phyloP scores from a whole-genome alignment of 495 filamentous ascomycete species.

The Penicillium canescens region DNA sequence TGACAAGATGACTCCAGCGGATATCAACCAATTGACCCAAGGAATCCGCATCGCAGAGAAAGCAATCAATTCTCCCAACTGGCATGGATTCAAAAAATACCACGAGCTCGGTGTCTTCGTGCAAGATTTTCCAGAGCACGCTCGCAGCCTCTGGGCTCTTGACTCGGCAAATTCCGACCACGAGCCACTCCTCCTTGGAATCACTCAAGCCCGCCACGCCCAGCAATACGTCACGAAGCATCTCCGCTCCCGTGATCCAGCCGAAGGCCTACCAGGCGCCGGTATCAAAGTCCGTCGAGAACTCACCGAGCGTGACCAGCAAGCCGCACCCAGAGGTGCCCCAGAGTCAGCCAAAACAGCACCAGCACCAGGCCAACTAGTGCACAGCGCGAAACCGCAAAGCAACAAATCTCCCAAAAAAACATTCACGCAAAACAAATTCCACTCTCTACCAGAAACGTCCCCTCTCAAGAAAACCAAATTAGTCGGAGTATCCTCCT shows the following conservation, averaged over 20 bases:
- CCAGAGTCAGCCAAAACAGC: constrained; percentile 12
- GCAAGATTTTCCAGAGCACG: constrained; percentile 53
- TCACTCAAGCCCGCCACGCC: constrained; percentile 56
- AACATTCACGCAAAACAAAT: constrained; percentile 34
- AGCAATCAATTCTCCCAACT: constrained; percentile 59
- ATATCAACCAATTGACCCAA: constrained; percentile 58
- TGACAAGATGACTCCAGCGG: constrained; percentile 54
- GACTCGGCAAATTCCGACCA: constrained; percentile 31
- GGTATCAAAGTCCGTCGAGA: constrained; percentile 44
- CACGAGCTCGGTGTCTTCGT: constrained; percentile 80
- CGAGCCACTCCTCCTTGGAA: constrained; percentile 48
- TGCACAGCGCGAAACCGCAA: constrained; percentile 23
- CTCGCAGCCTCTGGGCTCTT: constrained; percentile 64
- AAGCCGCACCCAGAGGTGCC: constrained; percentile 10
- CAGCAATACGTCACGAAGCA: constrained; percentile 61
- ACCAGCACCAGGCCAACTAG: constrained; percentile 14
- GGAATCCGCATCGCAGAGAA: constrained; percentile 63
- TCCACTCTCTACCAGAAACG: constrained; percentile 33
- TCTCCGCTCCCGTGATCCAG: constrained; percentile 45
- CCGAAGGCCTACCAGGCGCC: constrained; percentile 49
- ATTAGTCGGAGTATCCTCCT: constrained; percentile 78
- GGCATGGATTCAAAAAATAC: constrained; percentile 62
- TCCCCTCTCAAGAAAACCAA: constrained; percentile 61
- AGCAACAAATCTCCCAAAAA: constrained; percentile 35
- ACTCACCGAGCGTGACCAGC: constrained; percentile 25